Evolutionary conservation across 176 grass and related monocot species (phyloP), one percentile per base, ranked within the genome.

Genomic region (Hyparrhenia diplandra): DNA sequence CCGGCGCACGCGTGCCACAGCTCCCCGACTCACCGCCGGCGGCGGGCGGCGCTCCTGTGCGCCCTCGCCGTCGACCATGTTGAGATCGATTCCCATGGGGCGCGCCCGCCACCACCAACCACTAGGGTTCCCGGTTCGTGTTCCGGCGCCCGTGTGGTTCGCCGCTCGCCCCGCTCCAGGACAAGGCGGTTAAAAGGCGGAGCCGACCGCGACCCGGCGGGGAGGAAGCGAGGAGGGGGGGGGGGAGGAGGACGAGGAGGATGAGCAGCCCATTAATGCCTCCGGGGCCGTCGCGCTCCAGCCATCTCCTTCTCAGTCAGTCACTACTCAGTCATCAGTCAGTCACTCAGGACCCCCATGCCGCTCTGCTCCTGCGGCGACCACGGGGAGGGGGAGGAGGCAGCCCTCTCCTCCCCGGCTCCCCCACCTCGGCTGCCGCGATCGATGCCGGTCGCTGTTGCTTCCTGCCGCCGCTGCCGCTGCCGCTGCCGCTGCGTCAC

Each of bases 1-100:
- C 96, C 96, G 2, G 93, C 93, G 81, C 96, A 99, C 27, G 96
- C 96, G 85, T 99, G 93, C 96, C 96, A 99, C 79, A 99, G 82
- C 73, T 99, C 93, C 42, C 42, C 90, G 85, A 82, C 88, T 93
- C 84, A 88, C 82, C 49, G 62, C 21, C 14, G 76, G 45, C 80
- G 85, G 46, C 45, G 83, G 83, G 79, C 78, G 87, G 28, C 71
- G 86, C 49, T 78, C 80, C 59, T 94, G 90, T n/a, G n/a, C n/a
- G 42, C 29, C 77, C 65, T 88, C 91, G 61, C 71, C 86, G 60
- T 85, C 92, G 25, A 76, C 69, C 23, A 92, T 77, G 82, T 97
- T 94, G 75, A 97, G 82, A 97, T 97, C 94, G 82, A 97, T 97
- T 45, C 89, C 94, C 94, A 97, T 97, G 75, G 73, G 70, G 39